A percentile compares a stretch with the other conserved stretches of the same genome.
These are phyloP conservation scores for Monilinia aucupariae DNA, from an alignment of 2,329 filamentous ascomycete genomes.

Conservation along the genomic window DNA sequence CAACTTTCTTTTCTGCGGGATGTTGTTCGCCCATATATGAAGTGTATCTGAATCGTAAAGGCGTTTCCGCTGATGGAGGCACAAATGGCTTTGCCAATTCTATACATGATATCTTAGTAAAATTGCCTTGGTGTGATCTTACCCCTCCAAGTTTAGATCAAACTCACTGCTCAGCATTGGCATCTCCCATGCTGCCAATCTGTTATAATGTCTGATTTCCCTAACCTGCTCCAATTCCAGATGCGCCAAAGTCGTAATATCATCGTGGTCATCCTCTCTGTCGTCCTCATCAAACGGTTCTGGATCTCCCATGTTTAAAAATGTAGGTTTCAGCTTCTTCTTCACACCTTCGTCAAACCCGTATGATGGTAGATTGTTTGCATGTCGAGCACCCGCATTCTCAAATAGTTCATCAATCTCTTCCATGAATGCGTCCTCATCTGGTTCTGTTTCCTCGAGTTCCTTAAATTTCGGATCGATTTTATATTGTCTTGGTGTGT, in stretches of 20 bases:
- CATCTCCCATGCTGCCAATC: slow-evolving; percentile 92
- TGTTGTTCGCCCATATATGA: slow-evolving; percentile 93
- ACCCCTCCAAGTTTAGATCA: not conserved
- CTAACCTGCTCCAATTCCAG: slow-evolving; percentile 81
- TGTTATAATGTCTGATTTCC: slow-evolving; percentile 81
- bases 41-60: slow-evolving; percentile 92
- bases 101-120: slow-evolving; percentile 38
- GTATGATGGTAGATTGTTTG: slow-evolving; percentile 7
- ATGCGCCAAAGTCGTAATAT: slow-evolving; percentile 78
- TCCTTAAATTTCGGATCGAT: slow-evolving; percentile 18
- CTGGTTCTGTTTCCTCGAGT: slow-evolving; percentile 13
- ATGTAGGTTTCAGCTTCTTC: slow-evolving; percentile 32
- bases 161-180: slow-evolving; percentile 77
- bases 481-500: slow-evolving; percentile 22
- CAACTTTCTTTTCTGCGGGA: slow-evolving; percentile 87
- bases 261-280: slow-evolving; percentile 66
- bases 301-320: slow-evolving; percentile 34
- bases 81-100: slow-evolving; percentile 79
- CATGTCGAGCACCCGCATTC: slow-evolving; percentile 1
- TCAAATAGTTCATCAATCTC: slow-evolving; percentile 15
- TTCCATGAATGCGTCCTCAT: slow-evolving; percentile 14
- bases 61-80: slow-evolving; percentile 59
- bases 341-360: slow-evolving; percentile 13
- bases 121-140: not conserved
- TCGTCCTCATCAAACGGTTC: slow-evolving; percentile 32